phyloP scores from a whole-genome alignment of 1,139 yeast species.

The Tardiomyces blankii region DNA sequence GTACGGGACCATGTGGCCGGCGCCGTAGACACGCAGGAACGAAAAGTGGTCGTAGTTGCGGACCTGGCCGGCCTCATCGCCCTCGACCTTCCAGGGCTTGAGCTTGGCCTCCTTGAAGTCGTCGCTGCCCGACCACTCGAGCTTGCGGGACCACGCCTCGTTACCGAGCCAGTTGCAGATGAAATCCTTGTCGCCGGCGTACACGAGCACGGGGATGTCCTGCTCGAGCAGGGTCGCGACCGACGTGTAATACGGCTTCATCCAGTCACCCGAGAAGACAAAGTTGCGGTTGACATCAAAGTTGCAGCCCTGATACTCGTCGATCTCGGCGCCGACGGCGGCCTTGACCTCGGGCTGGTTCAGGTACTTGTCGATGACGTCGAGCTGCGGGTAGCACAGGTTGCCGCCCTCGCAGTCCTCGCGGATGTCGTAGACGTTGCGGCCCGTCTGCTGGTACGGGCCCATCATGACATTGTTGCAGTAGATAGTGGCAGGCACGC shows the following conservation, averaged over 20 bases:
- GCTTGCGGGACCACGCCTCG: constrained; percentile 59
- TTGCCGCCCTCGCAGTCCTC: constrained; percentile 59
- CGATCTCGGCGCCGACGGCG: constrained; percentile 90
- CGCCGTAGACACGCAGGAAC: constrained; percentile 51
- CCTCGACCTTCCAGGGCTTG: constrained; percentile 32
- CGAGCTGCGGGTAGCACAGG: constrained; percentile 68
- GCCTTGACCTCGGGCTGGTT: constrained; percentile 59
- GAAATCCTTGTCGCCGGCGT: constrained; percentile 85
- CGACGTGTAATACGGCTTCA: constrained; percentile 55
- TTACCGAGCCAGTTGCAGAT: constrained; percentile 90
- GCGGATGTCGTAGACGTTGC: constrained; percentile 89
- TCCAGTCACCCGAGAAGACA: constrained; percentile 50
- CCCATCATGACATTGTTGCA: constrained; percentile 82
- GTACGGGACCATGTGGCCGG: constrained; percentile 67
- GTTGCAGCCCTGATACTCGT: constrained; percentile 73
- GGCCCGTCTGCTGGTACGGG: constrained; percentile 84
- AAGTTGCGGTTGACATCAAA: constrained; percentile 48
- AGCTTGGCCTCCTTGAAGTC: constrained; percentile 22
- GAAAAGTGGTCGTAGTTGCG: constrained; percentile 48
- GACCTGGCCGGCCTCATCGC: constrained; percentile 44
- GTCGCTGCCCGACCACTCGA: constrained; percentile 47
- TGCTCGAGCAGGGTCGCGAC: constrained; percentile 49
- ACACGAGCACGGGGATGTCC: constrained; percentile 65
- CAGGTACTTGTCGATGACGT: constrained; percentile 55
- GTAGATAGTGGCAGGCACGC: constrained; percentile 89